Evolutionary conservation across 176 grass and related monocot genomes (phyloP), one percentile per base, ranked within the genome.

Genomic region (Carex littledalei): DNA sequence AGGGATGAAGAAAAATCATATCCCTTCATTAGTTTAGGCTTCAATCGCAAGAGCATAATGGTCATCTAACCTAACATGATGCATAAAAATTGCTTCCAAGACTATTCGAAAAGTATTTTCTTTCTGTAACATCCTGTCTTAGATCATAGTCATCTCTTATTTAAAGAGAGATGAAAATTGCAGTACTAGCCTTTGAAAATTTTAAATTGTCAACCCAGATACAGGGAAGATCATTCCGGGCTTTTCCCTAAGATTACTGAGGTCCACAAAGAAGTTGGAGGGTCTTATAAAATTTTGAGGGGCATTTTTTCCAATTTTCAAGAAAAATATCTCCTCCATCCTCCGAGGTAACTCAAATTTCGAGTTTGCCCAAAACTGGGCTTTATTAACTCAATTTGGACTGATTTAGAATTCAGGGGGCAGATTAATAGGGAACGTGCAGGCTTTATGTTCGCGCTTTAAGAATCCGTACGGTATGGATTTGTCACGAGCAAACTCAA

Each of bases 201-300:
- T 8, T 65, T 9, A 18, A 43, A 63, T 65, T 62, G 29, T 82
- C 20, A 63, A 63, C 41, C 57, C 58, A 82, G 79, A 18, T 63
- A 65, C 17, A 82, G 14, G 79, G 79, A 64, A 63, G 37, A 82
- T 59, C 29, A 82, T 63, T 32, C 79, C 2, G 59, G 79, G 34
- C 17, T 61, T 11, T 82, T 82, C 57, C 79, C 79, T 20, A 81
- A 81, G 49, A 81, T 61, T 81, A 24, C 55, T 11, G 34, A 82
- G 60, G 59, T 65, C 13, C 59, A 64, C 34, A 63, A 82, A 43
- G 79, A 59, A 37, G 61, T 82, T 82, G 79, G 79, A 65, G 79
- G 79, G 12, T 82, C 59, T 31, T 82, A 43, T n/a, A 63, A 63
- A 21, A 37, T 82, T 63, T 39, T 82, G 16, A 82, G 12, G 18